phyloP scores from a whole-genome alignment of 2,329 filamentous ascomycete genomes.

The Venturia effusa region DNA sequence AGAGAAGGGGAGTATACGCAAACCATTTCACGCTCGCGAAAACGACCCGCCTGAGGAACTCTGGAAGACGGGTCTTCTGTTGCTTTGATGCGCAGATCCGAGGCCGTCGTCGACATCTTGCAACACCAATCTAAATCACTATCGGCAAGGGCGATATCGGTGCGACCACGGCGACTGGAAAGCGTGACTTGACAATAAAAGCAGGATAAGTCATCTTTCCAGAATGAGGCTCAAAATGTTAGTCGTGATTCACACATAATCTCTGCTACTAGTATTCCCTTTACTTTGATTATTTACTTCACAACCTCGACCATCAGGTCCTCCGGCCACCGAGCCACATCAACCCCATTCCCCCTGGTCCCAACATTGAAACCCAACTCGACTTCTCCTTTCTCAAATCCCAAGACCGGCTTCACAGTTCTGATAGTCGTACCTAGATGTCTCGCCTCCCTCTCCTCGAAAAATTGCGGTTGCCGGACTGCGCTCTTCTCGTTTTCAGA shows the following conservation, averaged over 20 bases:
- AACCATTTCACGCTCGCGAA: not conserved
- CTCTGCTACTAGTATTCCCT: too few relatives aligned
- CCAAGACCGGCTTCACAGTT: constrained; percentile 34
- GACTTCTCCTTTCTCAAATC: constrained; percentile 28
- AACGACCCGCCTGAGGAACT: not conserved
- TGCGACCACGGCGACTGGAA: not conserved
- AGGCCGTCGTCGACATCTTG: not conserved
- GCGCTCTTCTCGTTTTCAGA: constrained; percentile 25
- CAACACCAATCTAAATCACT: not conserved
- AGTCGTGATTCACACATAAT: too few relatives aligned
- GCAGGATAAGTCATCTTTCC: too few relatives aligned
- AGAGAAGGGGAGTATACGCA: too few relatives aligned
- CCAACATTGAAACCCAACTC: constrained; percentile 37
- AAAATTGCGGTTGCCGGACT: constrained; percentile 39
- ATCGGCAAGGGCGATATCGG: not conserved
- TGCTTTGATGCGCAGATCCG: not conserved
- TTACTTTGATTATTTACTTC: not conserved
- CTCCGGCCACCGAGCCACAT: constrained; percentile 37
- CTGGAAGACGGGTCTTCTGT: not conserved
- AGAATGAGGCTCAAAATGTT: too few relatives aligned
- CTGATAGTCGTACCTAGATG: constrained; percentile 29
- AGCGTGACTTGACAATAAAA: too few relatives aligned
- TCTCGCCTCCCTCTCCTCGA: constrained; percentile 31
- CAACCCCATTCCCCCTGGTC: constrained; percentile 40
- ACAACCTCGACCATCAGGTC: constrained; percentile 21